Percentiles rank a stretch among this genome's conserved stretches.
Conservation (phyloP, 2,329 filamentous ascomycete species). For the Furcasterigmium sp. region DNA sequence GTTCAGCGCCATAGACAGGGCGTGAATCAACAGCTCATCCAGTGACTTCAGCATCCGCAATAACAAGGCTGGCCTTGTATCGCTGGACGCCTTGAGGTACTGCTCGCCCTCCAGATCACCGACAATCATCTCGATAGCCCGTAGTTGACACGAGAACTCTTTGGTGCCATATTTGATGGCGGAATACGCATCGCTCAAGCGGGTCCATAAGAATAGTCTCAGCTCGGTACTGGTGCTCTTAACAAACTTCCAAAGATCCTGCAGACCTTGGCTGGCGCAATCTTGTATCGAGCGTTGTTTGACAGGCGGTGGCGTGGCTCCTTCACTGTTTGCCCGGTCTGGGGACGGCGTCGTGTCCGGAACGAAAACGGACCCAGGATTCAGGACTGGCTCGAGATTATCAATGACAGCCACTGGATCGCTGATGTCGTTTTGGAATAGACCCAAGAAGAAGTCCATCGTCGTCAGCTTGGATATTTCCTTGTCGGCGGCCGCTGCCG, state of each 20-base stretch:
- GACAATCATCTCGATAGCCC: slow-evolving; percentile 79
- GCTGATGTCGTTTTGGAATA: slow-evolving; percentile 78
- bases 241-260: slow-evolving; percentile 82
- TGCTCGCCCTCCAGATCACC: slow-evolving; percentile 57
- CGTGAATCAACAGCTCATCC: slow-evolving; percentile 68
- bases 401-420: slow-evolving; percentile 85
- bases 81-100: slow-evolving; percentile 50
- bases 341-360: slow-evolving; percentile 13
- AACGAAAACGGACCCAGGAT: slow-evolving; percentile 56
- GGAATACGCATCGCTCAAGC: slow-evolving; percentile 83
- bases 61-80: slow-evolving; percentile 64
- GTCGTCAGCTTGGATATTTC: slow-evolving; percentile 91
- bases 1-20: slow-evolving; percentile 64
- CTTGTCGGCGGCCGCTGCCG: slow-evolving; percentile 74
- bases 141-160: slow-evolving; percentile 79
- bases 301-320: slow-evolving; percentile 16
- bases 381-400: slow-evolving; percentile 85
- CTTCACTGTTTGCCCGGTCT: background rate
- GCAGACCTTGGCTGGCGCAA: slow-evolving; percentile 51
- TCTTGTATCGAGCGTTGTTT: slow-evolving; percentile 32
- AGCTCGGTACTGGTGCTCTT: slow-evolving; percentile 76
- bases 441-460: slow-evolving; percentile 89
- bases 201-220: slow-evolving; percentile 82
- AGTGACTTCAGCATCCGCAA: slow-evolving; percentile 74
- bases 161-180: slow-evolving; percentile 83